Evolutionary conservation across 1,284 basidiomycete genomes (phyloP).

Genomic region (Hypsizygus ulmarius): DNA sequence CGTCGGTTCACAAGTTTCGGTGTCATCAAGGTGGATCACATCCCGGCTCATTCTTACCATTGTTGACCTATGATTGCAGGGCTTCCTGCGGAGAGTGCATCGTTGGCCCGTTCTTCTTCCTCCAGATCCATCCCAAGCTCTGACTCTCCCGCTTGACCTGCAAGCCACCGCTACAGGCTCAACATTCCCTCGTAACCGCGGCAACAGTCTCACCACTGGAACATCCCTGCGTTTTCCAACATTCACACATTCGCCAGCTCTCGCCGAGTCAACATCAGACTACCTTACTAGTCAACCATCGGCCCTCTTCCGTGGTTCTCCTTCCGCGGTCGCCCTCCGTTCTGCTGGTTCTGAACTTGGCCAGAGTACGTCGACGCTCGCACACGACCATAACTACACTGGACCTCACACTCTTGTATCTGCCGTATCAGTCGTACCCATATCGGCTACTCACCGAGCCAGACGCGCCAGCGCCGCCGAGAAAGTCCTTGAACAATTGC

Average conservation of each 20-base stretch:
- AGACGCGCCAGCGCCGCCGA: constrained; percentile 57
- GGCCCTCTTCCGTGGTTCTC: constrained; percentile 30
- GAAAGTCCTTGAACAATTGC: constrained; percentile 54
- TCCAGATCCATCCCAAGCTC: constrained; percentile 30
- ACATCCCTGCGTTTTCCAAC: constrained; percentile 22
- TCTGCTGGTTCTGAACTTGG: constrained; percentile 30
- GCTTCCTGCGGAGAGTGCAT: constrained; percentile 90
- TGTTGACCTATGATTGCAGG: constrained; percentile 41
- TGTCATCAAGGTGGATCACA: constrained; percentile 78
- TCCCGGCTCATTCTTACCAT: constrained; percentile 1
- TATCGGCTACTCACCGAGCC: constrained; percentile 35
- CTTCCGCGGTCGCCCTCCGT: constrained; percentile 24
- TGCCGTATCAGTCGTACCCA: constrained; percentile 17
- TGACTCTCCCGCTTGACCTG: constrained; percentile 16
- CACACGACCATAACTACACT: constrained; percentile 13
- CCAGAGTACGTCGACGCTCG: constrained; percentile 7
- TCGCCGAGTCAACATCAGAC: constrained; percentile 12
- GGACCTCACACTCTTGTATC: constrained; percentile 17
- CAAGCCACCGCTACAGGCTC: constrained; percentile 11
- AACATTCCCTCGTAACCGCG: constrained; percentile 33
- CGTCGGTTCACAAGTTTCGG: constrained; percentile 97
- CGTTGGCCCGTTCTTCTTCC: constrained; percentile 82
- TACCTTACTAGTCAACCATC: constrained; percentile 16
- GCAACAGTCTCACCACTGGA: constrained; percentile 39
- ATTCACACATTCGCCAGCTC: constrained; percentile 23